Base-by-base conservation (phyloP, 306 rosid species). In the Mimosa bimucronata region DNA sequence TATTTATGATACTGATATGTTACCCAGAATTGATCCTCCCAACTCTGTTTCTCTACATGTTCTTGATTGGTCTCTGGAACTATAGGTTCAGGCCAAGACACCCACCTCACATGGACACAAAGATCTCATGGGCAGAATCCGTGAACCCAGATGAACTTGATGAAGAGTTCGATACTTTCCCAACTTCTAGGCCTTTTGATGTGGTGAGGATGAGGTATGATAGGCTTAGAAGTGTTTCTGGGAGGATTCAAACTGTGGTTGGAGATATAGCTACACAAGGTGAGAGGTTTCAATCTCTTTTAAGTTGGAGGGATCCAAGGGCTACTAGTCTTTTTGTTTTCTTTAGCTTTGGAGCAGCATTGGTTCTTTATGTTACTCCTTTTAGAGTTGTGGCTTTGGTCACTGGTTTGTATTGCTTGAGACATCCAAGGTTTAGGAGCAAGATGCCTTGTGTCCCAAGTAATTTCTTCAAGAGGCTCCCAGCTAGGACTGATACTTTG, bases 231-330 rank as follows among this genome's bases (percentile, higher is more conserved):
- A 91, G 98, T 66, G 97, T 95, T 9, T 97, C 98, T 0, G 98
- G 98, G 23, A 90, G 98, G 88, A 91, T 92, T 72, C 99, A 94
- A 52, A 92, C 97, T 0, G 92, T 94, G 19, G 98, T 92, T 37
- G 98, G 97, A 2, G 98, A 94, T 84, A 90, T 95, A 73, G 99
- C 99, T 29, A 95, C 97, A 23, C 99, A 95, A 19, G 99, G 98
- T 37, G 99, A 95, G 89, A 93, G 99, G 28, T 42, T 92, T 76
- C 97, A 93, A 42, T 90, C 94, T 25, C 78, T 95, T 44, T 82
- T 95, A 11, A 93, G 98, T 62, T 95, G 98, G 99, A 90, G 98
- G 80, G 99, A 95, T 77, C 87, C 98, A 1, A 88, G 98, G 84
- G 99, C 98, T 28, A 95, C 97, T 1, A 83, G 94, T 85, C 88